Evolutionary conservation across 2,329 filamentous ascomycete genomes (phyloP).

Genomic region (Colletotrichum godetiae): DNA sequence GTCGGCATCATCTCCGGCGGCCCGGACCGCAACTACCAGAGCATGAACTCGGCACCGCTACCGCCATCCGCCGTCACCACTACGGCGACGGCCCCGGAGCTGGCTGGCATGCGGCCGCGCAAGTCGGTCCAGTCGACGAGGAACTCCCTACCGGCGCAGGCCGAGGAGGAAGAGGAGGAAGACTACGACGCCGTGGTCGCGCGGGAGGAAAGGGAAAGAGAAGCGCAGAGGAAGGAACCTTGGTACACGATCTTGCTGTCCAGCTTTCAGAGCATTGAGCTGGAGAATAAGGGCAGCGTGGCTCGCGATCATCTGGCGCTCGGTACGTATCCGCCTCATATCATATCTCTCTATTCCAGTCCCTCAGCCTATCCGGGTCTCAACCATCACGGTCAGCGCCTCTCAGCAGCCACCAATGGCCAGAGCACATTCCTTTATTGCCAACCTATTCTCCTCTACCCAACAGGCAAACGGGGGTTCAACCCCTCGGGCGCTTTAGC

Average conservation of each 20-base stretch:
- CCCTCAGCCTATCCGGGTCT: too few relatives aligned
- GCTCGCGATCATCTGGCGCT: slow-evolving; percentile 85
- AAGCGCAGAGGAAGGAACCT: slow-evolving; percentile 43
- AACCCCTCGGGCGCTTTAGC: background rate
- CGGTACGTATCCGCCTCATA: slow-evolving; percentile 57
- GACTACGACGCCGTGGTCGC: slow-evolving; percentile 38
- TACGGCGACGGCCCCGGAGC: slow-evolving; percentile 21
- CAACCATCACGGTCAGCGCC: background rate
- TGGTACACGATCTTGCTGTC: slow-evolving; percentile 65
- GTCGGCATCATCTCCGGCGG: slow-evolving; percentile 52
- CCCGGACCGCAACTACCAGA: slow-evolving; percentile 53
- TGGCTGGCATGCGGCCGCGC: slow-evolving; percentile 33
- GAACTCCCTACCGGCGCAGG: slow-evolving; percentile 34
- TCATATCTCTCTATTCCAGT: too few relatives aligned
- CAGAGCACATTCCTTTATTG: background rate
- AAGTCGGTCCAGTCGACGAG: slow-evolving; percentile 21
- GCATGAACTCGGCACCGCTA: slow-evolving; percentile 43
- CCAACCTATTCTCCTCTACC: background rate
- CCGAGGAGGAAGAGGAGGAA: slow-evolving; percentile 38
- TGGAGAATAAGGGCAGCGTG: slow-evolving; percentile 89
- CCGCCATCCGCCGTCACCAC: slow-evolving; percentile 32
- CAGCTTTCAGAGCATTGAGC: slow-evolving; percentile 72
- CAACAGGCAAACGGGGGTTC: background rate
- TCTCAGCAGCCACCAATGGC: too few relatives aligned
- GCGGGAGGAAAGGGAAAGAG: slow-evolving; percentile 25